Evolutionary conservation across 2,329 filamentous ascomycete species (phyloP).

Genomic region (Diaporthe sp.): DNA sequence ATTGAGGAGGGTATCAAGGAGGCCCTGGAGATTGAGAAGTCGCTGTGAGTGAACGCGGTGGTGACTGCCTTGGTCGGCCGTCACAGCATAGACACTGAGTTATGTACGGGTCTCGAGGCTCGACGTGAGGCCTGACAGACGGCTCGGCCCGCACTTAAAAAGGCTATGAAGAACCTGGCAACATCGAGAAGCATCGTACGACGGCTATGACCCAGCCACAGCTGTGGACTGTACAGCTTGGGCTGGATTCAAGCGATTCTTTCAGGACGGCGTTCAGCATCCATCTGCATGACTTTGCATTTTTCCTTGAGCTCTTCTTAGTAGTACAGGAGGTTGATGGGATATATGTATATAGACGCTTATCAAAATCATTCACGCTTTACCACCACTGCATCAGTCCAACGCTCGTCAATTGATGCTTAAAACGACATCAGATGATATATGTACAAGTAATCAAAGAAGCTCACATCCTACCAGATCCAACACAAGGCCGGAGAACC

Average conservation of each 20-base stretch:
- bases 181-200: background rate
- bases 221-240: background rate
- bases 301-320: conserved; percentile 9
- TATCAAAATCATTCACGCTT: conserved; percentile 13
- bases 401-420: background rate
- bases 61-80: background rate
- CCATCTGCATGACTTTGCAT: conserved; percentile 23
- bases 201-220: conserved; percentile 1
- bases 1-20: conserved; percentile 72
- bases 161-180: conserved; percentile 3
- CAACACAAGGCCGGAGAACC: background rate
- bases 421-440: background rate
- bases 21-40: conserved; percentile 75
- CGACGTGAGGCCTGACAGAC: background rate
- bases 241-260: conserved; percentile 6
- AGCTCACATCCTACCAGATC: background rate
- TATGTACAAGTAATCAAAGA: background rate
- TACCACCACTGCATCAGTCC: background rate
- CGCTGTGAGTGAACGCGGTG: conserved; percentile 59
- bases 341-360: conserved; percentile 20
- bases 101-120: background rate
- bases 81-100: background rate
- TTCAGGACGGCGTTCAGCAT: conserved; percentile 28
- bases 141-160: background rate
- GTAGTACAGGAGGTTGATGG: background rate